phyloP scores from a whole-genome alignment of 768 basidiomycete genomes.

The Trametes cingulata region DNA sequence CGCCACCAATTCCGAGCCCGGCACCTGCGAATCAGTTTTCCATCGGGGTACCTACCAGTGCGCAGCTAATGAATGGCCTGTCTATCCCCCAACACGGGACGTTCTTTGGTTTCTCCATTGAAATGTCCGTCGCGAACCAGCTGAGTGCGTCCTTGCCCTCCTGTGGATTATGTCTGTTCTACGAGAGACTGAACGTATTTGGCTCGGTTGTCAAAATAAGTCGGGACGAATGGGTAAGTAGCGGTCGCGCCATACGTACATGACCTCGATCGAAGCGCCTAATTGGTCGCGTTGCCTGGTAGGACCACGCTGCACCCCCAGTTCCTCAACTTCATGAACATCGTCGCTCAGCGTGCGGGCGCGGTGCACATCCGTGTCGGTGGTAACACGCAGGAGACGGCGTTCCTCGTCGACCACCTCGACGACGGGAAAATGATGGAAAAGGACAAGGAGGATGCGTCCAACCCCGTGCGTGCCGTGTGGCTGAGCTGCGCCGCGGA shows the following conservation, averaged over 20 bases:
- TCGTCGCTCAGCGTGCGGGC: conserved; percentile 44
- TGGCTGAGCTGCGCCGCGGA: neutral
- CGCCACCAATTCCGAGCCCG: conserved; percentile 51
- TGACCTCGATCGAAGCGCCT: neutral
- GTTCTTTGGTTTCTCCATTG: conserved; percentile 76
- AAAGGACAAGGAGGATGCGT: conserved; percentile 30
- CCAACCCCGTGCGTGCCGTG: conserved; percentile 37
- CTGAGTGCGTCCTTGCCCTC: conserved; percentile 14
- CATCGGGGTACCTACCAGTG: conserved; percentile 39
- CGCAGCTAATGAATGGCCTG: conserved; percentile 33
- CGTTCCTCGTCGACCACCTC: conserved; percentile 28
- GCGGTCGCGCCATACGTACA: neutral
- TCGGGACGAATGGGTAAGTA: conserved; percentile 8
- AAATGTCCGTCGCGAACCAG: conserved; percentile 60
- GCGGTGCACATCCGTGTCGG: conserved; percentile 41
- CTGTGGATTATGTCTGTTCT: neutral
- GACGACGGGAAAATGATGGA: conserved; percentile 25
- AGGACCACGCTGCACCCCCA: conserved; percentile 26
- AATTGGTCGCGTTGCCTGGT: neutral
- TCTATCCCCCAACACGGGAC: conserved; percentile 50
- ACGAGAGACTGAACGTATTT: neutral
- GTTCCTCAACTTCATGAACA: conserved; percentile 51
- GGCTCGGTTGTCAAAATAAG: neutral
- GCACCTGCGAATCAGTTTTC: conserved; percentile 44
- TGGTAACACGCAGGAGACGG: conserved; percentile 53